Percentiles rank a stretch among this genome's conserved stretches.
These are phyloP conservation scores for Flueggea neowawraea DNA, from an alignment of 441 rosid genomes.

Conservation along the genomic window DNA sequence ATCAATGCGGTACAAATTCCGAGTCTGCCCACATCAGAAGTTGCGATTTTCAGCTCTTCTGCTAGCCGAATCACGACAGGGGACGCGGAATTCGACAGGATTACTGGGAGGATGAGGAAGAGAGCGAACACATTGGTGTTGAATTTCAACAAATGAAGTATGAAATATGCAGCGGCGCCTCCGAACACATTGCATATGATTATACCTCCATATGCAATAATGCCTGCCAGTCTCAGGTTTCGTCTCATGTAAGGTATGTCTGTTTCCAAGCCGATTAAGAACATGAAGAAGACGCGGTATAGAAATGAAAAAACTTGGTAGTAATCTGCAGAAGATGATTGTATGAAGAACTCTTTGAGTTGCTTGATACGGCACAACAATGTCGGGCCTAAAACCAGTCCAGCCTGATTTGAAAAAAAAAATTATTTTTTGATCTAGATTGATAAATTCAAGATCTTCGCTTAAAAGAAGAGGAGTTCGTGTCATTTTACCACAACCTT, in stretches of 20 bases:
- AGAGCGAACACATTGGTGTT: conserved; percentile 18
- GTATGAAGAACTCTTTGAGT: conserved; percentile 46
- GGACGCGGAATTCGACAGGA: conserved; percentile 64
- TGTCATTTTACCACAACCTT: too few species aligned
- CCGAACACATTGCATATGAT: conserved; percentile 34
- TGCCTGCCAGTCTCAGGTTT: conserved; percentile 39
- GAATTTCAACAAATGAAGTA: conserved; percentile 11
- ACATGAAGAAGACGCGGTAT: conserved; percentile 62
- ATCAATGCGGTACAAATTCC: conserved; percentile 56
- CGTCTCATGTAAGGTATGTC: conserved; percentile 54
- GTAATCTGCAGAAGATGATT: conserved; percentile 53
- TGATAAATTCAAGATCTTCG: too few species aligned
- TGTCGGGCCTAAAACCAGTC: conserved; percentile 65
- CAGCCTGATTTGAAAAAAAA: conserved; percentile 46
- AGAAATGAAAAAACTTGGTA: conserved; percentile 44
- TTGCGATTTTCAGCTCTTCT: conserved; percentile 65
- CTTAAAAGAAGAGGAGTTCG: too few species aligned
- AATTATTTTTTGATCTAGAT: too few species aligned
- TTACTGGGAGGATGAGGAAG: conserved; percentile 22
- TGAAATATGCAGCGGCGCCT: conserved; percentile 26
- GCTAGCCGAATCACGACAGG: conserved; percentile 65
- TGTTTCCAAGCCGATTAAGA: conserved; percentile 68
- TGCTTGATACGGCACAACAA: conserved; percentile 41
- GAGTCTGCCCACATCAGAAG: conserved; percentile 65
- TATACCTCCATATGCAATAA: conserved; percentile 42